Base-by-base conservation (phyloP, 129 eudicot species). In the Artemisia annua region DNA sequence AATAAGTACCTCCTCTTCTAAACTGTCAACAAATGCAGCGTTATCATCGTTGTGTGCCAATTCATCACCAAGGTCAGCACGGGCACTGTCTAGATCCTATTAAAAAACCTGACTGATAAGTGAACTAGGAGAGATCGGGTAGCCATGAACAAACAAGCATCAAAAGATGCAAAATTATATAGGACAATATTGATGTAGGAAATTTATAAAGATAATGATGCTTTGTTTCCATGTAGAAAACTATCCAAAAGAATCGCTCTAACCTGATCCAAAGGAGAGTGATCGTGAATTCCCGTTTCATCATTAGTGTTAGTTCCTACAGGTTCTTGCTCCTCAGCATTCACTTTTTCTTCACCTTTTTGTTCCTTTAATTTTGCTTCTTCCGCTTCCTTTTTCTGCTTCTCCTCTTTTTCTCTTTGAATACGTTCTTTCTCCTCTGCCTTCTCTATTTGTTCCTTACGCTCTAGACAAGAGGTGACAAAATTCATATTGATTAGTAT, bases 361-460 rank as follows among this genome's bases (percentile, higher is more conserved):
- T 30, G 68, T 79, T 86, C 83, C 64, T 77, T 85, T 48, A 28
- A 51, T 46, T 67, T 59, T 65, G 91, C 86, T 78, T 85, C 87
- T 78, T 89, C 89, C 1, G 85, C 87, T 82, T 90, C 96, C 74
- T 76, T 84, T 75, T 71, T 87, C 80, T 75, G 85, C 83, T 89
- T 84, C 82, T 93, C 96, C 84, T 93, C 98, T 68, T 88, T 84
- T 85, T 94, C 99, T 80, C 85, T 90, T 78, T 88, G 89, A 43
- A 81, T 58, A 71, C 99, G 92, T 70, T 94, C 99, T 73, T 86
- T 84, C 85, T 90, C 99, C 83, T 94, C 96, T 50, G 87, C 96
- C 79, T 88, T 90, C 58, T 94, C 99, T 60, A 94, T 94, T 75
- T 86, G 93, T 66, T 94, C 99, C 73, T 94, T 94, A 70, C 86